A percentile compares a stretch with the other conserved stretches of the same genome.
phyloP scores from a whole-genome alignment of 2,329 filamentous ascomycete genomes.

The Paracoccidioides lutzii region DNA sequence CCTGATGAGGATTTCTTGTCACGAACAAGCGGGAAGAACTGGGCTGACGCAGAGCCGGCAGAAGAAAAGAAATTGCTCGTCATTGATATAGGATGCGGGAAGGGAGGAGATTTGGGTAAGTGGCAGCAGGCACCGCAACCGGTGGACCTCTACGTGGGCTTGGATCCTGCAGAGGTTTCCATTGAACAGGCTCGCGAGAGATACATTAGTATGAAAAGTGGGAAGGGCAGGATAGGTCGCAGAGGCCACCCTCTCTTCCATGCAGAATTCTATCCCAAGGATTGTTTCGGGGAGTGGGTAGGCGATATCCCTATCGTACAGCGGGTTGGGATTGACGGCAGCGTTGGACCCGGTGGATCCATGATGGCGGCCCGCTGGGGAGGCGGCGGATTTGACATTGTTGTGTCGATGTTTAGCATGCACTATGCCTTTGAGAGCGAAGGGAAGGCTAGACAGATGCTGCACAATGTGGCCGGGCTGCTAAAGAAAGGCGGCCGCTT shows the following conservation, averaged over 20 bases:
- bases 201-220: constrained; percentile 58
- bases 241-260: constrained; percentile 56
- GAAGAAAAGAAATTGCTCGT: constrained; percentile 55
- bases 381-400: constrained; percentile 80
- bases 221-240: constrained; percentile 33
- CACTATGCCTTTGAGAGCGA: constrained; percentile 97
- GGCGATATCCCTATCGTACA: constrained; percentile 69
- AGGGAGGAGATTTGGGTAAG: constrained; percentile 88
- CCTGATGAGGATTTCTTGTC: constrained; percentile 61
- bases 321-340: constrained; percentile 75
- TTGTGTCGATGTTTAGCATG: constrained; percentile 99
- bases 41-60: constrained; percentile 23
- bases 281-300: constrained; percentile 79
- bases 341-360: constrained; percentile 41
- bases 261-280: constrained; percentile 76
- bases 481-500: constrained; percentile 91
- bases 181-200: constrained; percentile 82
- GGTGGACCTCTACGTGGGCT: constrained; percentile 84
- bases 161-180: constrained; percentile 84
- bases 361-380: constrained; percentile 52
- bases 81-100: constrained; percentile 89
- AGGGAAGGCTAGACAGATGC: constrained; percentile 78
- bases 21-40: constrained; percentile 32
- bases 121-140: constrained; percentile 90
- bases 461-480: constrained; percentile 78